phyloP scores from a whole-genome alignment of 2,329 filamentous ascomycete species.

The Fusarium illudens region DNA sequence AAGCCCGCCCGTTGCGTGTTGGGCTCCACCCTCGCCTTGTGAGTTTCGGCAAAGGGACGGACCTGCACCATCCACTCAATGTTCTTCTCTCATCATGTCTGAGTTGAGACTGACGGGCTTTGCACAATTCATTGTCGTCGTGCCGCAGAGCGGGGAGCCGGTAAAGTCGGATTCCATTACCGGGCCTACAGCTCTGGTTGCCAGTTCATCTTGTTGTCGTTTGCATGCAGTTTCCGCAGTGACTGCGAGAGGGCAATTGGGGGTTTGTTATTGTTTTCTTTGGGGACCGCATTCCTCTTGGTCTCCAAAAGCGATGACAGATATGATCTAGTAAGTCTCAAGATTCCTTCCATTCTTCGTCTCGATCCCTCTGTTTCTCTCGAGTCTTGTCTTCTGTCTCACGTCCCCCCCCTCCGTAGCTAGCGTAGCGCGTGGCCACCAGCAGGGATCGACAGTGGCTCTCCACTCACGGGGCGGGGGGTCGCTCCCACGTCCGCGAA shows the following conservation, averaged over 20 bases:
- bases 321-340: background rate
- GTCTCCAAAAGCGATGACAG: background rate
- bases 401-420: background rate
- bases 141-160: background rate
- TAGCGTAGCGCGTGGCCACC: conserved; percentile 9
- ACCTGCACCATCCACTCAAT: background rate
- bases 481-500: conserved; percentile 19
- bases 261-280: background rate
- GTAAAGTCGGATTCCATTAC: background rate
- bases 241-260: background rate
- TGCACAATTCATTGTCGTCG: background rate
- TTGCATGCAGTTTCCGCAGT: conserved; percentile 2
- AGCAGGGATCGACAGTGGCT: conserved; percentile 8
- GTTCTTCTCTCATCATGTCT: background rate
- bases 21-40: conserved; percentile 8
- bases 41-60: background rate
- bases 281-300: conserved; percentile 19
- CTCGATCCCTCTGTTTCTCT: conserved; percentile 5
- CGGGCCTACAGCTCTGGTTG: conserved; percentile 3
- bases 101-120: background rate
- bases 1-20: conserved; percentile 7
- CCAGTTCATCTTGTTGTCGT: background rate
- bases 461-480: background rate
- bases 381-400: conserved; percentile 1
- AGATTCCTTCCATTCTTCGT: conserved; percentile 21